Evolutionary conservation across 2,329 filamentous ascomycete species (phyloP).

Genomic region (Tetracladium maxilliforme): DNA sequence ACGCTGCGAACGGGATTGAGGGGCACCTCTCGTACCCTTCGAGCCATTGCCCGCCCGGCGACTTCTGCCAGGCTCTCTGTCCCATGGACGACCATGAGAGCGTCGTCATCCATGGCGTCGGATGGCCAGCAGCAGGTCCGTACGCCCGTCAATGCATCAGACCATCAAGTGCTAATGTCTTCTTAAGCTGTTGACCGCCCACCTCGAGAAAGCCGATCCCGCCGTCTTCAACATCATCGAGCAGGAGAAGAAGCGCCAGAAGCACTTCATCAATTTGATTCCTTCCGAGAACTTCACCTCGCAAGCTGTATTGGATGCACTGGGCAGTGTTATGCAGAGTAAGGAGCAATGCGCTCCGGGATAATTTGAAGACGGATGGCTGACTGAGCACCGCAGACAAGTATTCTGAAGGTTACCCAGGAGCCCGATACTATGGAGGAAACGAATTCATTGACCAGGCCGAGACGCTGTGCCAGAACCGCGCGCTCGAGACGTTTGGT

Average conservation of each 20-base stretch:
- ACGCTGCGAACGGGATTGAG: too few species aligned
- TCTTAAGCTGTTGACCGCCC: conserved; percentile 58
- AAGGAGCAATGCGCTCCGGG: conserved; percentile 15
- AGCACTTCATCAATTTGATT: conserved; percentile 96
- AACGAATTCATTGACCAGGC: conserved; percentile 93
- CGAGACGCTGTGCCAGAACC: conserved; percentile 77
- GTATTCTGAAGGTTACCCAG: conserved; percentile 96
- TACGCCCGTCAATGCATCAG: conserved; percentile 4
- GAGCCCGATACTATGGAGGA: conserved; percentile 89
- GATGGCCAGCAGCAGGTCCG: conserved; percentile 46
- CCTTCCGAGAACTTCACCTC: conserved; percentile 94
- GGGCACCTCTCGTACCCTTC: too few species aligned
- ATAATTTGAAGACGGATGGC: conserved; percentile 12
- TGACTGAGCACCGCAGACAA: conserved; percentile 51
- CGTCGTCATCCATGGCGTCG: conserved; percentile 12
- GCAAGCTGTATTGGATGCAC: conserved; percentile 77
- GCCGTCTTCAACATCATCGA: conserved; percentile 79
- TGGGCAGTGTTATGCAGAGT: conserved; percentile 95
- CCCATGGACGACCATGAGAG: too few species aligned
- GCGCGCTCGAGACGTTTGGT: conserved; percentile 77
- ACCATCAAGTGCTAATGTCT: conserved; percentile 4
- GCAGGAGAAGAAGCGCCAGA: conserved; percentile 89
- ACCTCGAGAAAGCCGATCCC: conserved; percentile 75
- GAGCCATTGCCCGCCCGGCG: too few species aligned
- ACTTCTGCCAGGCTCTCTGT: too few species aligned